Percentiles rank a stretch among this genome's conserved stretches.
Evolutionary conservation across 768 basidiomycete genomes (phyloP).

Genomic region (Boletus rubroflammeus): DNA sequence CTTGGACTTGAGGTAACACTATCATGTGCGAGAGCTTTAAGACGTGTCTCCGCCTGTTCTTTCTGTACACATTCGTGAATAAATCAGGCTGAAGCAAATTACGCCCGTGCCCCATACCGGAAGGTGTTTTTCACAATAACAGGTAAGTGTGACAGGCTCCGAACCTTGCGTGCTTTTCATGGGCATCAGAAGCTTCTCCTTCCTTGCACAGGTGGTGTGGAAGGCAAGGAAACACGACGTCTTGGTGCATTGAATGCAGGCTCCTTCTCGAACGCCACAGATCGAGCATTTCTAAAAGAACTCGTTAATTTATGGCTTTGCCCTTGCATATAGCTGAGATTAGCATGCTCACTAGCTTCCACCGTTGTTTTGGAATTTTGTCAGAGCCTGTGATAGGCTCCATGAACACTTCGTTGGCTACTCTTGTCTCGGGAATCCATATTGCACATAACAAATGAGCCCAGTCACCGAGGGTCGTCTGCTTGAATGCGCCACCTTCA

Average conservation of each 20-base stretch:
- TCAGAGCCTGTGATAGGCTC: conserved; percentile 93
- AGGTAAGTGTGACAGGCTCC: conserved; percentile 69
- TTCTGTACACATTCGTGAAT: conserved; percentile 38
- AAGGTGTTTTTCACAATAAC: conserved; percentile 88
- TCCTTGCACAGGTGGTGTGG: conserved; percentile 91
- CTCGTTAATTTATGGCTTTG: conserved; percentile 8
- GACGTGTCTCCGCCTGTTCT: conserved; percentile 64
- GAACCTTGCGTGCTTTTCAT: conserved; percentile 81
- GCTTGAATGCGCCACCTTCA: conserved; percentile 98
- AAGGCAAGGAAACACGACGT: conserved; percentile 89
- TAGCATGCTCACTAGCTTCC: conserved; percentile 76
- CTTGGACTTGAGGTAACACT: conserved; percentile 39
- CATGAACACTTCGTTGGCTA: conserved; percentile 96
- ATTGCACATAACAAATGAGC: conserved; percentile 95
- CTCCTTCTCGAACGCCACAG: conserved; percentile 63
- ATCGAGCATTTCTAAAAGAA: conserved; percentile 54
- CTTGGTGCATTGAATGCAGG: conserved; percentile 95
- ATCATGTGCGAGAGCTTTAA: conserved; percentile 48
- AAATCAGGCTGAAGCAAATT: neutral
- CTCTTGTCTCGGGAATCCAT: conserved; percentile 93
- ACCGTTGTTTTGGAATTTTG: conserved; percentile 81
- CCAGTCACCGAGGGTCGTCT: conserved; percentile 90
- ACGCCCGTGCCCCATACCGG: conserved; percentile 51
- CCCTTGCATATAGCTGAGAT: neutral
- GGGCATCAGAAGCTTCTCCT: conserved; percentile 77